phyloP scores from a whole-genome alignment of 1,284 basidiomycete species.

The Cutaneotrichosporon daszewskae region DNA sequence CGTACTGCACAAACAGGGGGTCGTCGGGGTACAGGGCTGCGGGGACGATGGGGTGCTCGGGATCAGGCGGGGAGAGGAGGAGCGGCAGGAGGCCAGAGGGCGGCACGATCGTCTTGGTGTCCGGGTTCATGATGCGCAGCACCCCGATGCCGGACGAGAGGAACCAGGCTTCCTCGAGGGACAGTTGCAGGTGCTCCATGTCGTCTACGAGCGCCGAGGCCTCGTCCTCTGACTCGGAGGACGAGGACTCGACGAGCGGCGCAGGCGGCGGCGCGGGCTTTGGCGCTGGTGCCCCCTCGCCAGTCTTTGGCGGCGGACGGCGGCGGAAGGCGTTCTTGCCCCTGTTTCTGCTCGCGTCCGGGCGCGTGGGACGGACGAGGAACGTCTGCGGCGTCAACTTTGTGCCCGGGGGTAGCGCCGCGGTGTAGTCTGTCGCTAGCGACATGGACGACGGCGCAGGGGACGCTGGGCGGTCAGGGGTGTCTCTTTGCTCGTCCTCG shows the following conservation, averaged over 20 bases:
- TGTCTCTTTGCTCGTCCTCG: background rate
- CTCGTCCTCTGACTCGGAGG: too few species aligned
- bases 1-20: conserved; percentile 86
- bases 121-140: conserved; percentile 50
- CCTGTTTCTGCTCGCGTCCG: conserved; percentile 41
- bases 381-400: conserved; percentile 45
- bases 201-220: conserved; percentile 53
- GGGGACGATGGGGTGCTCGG: conserved; percentile 4
- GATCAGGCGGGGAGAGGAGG: conserved; percentile 36
- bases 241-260: background rate
- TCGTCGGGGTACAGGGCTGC: conserved; percentile 59
- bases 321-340: conserved; percentile 38
- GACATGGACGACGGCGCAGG: conserved; percentile 10
- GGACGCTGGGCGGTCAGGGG: conserved; percentile 9
- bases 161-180: conserved; percentile 88
- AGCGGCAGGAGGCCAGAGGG: conserved; percentile 48
- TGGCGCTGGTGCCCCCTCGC: background rate
- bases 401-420: conserved; percentile 20
- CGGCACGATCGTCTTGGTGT: conserved; percentile 33
- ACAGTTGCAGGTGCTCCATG: conserved; percentile 87
- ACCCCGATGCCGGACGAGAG: conserved; percentile 78
- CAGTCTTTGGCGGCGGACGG: conserved; percentile 17
- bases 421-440: conserved; percentile 2
- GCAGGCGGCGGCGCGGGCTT: background rate
- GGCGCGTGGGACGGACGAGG: conserved; percentile 43